Evolutionary conservation across 2,329 filamentous ascomycete genomes (phyloP).

Genomic region (Leptographium galeiforme): DNA sequence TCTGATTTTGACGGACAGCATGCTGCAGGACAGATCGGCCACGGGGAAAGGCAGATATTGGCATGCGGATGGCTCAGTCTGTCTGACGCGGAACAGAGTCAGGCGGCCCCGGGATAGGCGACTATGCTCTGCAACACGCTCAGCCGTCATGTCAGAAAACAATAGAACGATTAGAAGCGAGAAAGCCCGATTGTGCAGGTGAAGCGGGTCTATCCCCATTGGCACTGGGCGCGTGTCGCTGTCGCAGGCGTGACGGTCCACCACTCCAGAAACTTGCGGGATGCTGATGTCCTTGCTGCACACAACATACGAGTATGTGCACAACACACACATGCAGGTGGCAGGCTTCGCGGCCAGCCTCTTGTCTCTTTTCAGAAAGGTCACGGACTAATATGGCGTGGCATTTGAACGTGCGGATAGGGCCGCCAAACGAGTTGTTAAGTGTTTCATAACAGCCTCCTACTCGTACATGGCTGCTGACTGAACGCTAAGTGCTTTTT

Average conservation of each 20-base stretch:
- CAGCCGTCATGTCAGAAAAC: neutral
- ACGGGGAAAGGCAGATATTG: neutral
- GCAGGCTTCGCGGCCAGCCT: neutral
- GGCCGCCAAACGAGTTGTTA: too few species aligned
- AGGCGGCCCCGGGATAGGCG: neutral
- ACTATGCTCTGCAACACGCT: neutral
- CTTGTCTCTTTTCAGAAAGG: neutral
- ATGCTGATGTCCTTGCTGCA: neutral
- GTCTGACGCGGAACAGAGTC: neutral
- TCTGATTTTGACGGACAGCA: neutral
- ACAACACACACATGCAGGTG: neutral
- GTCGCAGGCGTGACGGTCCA: neutral
- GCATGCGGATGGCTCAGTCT: neutral
- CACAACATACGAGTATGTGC: neutral
- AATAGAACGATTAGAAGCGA: neutral
- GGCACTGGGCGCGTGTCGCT: neutral
- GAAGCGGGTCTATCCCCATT: neutral
- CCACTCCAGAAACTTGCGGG: neutral
- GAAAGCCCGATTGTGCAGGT: neutral
- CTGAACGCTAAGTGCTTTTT: neutral
- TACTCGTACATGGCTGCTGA: neutral
- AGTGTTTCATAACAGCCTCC: too few species aligned
- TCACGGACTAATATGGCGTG: neutral
- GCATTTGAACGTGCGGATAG: neutral
- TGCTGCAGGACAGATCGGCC: neutral